phyloP scores from a whole-genome alignment of 352 stramenopile species.

The Phytophthora tubulina region DNA sequence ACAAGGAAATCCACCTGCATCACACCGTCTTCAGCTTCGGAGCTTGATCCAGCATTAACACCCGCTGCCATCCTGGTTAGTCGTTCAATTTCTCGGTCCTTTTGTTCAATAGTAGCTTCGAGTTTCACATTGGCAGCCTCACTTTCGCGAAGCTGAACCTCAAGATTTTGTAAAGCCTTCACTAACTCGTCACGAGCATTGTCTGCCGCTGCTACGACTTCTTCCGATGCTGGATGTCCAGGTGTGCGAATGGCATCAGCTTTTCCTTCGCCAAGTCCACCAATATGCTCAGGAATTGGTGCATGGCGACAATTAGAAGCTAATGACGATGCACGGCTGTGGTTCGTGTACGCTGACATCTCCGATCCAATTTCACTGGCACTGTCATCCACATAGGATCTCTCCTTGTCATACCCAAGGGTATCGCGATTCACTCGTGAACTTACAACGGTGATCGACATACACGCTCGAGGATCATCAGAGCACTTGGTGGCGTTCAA shows the following conservation, averaged over 20 bases:
- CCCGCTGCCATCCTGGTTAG: conserved; percentile 51
- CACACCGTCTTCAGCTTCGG: conserved; percentile 41
- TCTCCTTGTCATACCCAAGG: conserved; percentile 42
- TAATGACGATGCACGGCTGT: conserved; percentile 62
- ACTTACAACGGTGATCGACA: conserved; percentile 70
- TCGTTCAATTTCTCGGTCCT: conserved; percentile 57
- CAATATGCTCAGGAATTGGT: conserved; percentile 23
- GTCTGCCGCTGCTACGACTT: conserved; percentile 23
- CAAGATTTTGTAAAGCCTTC: conserved; percentile 56
- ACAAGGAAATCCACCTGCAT: conserved; percentile 67
- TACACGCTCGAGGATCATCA: conserved; percentile 64
- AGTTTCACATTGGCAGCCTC: conserved; percentile 68
- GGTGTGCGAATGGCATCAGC: conserved; percentile 32
- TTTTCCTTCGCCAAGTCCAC: conserved; percentile 14
- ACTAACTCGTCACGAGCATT: conserved; percentile 51
- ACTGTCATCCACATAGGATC: conserved; percentile 61
- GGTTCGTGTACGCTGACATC: conserved; percentile 67
- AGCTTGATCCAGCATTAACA: conserved; percentile 37
- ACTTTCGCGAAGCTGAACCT: conserved; percentile 62
- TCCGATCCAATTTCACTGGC: conserved; percentile 56
- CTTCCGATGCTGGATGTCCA: conserved; percentile 31
- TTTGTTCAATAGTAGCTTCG: conserved; percentile 56
- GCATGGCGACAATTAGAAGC: conserved; percentile 36
- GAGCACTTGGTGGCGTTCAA: conserved; percentile 64
- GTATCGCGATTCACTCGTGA: conserved; percentile 48